Evolutionary conservation across 768 basidiomycete species (phyloP).

Genomic region (Naematelia aurantialba): DNA sequence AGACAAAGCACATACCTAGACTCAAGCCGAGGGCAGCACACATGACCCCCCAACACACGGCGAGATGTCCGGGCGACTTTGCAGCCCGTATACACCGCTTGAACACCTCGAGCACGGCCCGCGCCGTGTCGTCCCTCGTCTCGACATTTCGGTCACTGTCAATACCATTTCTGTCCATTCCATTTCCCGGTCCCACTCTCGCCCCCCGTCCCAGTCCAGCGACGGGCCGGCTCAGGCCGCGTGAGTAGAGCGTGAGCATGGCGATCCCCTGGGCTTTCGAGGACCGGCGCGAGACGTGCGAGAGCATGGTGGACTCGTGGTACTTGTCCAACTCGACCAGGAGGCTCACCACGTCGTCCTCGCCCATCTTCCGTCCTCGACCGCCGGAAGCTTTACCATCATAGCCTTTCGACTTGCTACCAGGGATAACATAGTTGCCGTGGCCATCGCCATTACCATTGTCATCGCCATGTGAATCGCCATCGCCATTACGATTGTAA

Average conservation of each 20-base stretch:
- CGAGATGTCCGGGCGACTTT: slow-evolving; percentile 73
- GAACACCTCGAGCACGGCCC: slow-evolving; percentile 60
- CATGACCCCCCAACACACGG: slow-evolving; percentile 84
- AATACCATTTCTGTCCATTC: slow-evolving; percentile 12
- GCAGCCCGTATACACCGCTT: slow-evolving; percentile 67
- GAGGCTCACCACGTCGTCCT: background rate
- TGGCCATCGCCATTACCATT: no score
- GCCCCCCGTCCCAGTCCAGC: slow-evolving; percentile 36
- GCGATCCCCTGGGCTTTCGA: slow-evolving; percentile 90
- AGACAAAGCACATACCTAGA: slow-evolving; percentile 56
- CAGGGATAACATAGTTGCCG: no score
- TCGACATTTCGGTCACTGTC: background rate
- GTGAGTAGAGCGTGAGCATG: slow-evolving; percentile 79
- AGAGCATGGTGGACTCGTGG: slow-evolving; percentile 82
- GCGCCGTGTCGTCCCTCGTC: slow-evolving; percentile 18
- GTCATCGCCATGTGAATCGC: background rate
- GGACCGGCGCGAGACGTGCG: slow-evolving; percentile 80
- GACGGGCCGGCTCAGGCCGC: slow-evolving; percentile 65
- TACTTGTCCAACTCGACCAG: slow-evolving; percentile 66
- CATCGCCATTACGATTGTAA: background rate
- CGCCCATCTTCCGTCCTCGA: slow-evolving; percentile 1
- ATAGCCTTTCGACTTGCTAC: no score
- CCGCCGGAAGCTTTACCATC: background rate
- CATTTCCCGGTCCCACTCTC: slow-evolving; percentile 31
- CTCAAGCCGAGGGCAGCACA: slow-evolving; percentile 71